Percentiles rank a stretch among this genome's conserved stretches.
phyloP scores from a whole-genome alignment of 1,284 basidiomycete species.

The Tilletiaria anomala region DNA sequence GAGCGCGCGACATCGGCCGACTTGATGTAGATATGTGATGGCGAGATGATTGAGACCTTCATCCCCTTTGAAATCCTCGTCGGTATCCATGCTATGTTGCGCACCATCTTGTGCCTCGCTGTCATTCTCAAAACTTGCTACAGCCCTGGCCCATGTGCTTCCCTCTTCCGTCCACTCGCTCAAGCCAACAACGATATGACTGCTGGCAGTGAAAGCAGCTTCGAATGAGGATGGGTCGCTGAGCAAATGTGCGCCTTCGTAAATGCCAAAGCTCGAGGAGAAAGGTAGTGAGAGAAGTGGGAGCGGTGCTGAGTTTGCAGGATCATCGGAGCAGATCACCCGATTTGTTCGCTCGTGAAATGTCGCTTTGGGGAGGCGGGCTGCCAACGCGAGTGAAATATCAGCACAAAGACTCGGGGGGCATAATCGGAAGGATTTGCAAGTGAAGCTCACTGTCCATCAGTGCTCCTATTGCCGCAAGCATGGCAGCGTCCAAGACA shows the following conservation, averaged over 20 bases:
- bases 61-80: neutral
- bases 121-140: too few relatives aligned
- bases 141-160: neutral
- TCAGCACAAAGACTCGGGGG: neutral
- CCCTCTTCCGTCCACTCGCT: neutral
- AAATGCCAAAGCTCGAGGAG: constrained; percentile 63
- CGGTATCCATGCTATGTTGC: neutral
- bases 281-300: constrained; percentile 48
- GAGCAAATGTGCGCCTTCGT: constrained; percentile 56
- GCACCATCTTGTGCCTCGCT: too few relatives aligned
- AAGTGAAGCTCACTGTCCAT: constrained; percentile 53
- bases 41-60: too few relatives aligned
- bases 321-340: constrained; percentile 52
- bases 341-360: constrained; percentile 56
- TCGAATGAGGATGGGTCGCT: constrained; percentile 80
- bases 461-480: constrained; percentile 75
- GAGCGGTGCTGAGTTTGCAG: constrained; percentile 44
- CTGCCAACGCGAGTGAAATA: neutral
- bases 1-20: too few relatives aligned
- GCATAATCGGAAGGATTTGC: neutral
- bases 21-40: too few relatives aligned
- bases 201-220: constrained; percentile 53
- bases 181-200: constrained; percentile 7
- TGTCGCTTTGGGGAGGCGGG: constrained; percentile 52
- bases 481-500: constrained; percentile 71